phyloP scores from a whole-genome alignment of 225 moss, liverwort and hornwort genomes.

The Sphagnum tenellum region DNA sequence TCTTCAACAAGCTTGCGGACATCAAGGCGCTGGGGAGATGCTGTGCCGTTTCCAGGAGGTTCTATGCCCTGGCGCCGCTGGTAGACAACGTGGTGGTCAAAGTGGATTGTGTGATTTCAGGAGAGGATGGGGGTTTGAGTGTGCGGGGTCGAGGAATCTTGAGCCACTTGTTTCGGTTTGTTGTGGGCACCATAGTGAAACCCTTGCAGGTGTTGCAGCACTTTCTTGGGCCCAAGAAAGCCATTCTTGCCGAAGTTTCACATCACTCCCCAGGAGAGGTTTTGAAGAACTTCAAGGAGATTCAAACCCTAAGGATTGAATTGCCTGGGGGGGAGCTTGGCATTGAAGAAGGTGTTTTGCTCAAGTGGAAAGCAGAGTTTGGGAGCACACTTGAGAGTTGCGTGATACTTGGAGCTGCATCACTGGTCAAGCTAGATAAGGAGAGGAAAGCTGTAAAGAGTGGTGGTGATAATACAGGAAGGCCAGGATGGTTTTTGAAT shows the following conservation, averaged over 20 bases:
- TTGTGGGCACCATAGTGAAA: conserved; percentile 71
- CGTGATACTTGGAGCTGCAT: conserved; percentile 73
- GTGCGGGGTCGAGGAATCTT: conserved; percentile 62
- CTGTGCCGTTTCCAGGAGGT: conserved; percentile 79
- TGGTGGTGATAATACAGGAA: conserved; percentile 14
- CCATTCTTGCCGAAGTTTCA: conserved; percentile 66
- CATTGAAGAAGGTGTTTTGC: conserved; percentile 67
- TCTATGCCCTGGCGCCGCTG: conserved; percentile 58
- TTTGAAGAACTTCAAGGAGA: conserved; percentile 80
- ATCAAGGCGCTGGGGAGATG: conserved; percentile 78
- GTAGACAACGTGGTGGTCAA: conserved; percentile 86
- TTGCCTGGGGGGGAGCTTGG: conserved; percentile 77
- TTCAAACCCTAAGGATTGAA: conserved; percentile 74
- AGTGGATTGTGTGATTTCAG: conserved; percentile 82
- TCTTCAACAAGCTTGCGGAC: conserved; percentile 79
- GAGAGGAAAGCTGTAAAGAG: conserved; percentile 38
- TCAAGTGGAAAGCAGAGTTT: conserved; percentile 88
- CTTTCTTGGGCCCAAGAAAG: conserved; percentile 69
- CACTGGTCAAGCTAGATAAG: conserved; percentile 54
- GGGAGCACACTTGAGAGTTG: conserved; percentile 80
- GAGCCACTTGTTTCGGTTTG: conserved; percentile 58
- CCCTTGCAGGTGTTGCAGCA: conserved; percentile 71
- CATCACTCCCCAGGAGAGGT: conserved; percentile 85
- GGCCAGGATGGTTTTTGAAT: conserved; percentile 34
- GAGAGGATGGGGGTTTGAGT: conserved; percentile 56